Evolutionary conservation across 169 alveolate species (phyloP).

Genomic region (Plasmodium ovale): DNA sequence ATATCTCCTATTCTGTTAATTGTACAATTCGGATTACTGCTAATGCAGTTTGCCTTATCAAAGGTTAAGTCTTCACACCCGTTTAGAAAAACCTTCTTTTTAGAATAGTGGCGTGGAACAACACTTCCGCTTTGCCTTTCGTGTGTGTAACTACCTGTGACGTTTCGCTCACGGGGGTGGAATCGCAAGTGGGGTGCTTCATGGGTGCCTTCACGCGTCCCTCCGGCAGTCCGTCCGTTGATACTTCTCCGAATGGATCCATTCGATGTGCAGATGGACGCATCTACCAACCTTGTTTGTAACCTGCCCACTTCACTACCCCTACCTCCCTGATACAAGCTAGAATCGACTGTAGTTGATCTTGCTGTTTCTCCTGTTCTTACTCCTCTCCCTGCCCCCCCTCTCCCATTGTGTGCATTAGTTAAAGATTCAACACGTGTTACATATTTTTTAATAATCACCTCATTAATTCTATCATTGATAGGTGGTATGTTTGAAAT

Average conservation of each 20-base stretch:
- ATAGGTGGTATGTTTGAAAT: too few relatives aligned
- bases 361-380: too few relatives aligned
- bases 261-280: neutral
- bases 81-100: neutral
- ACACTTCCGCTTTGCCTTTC: neutral
- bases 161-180: neutral
- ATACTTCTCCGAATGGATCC: neutral
- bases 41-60: neutral
- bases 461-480: too few relatives aligned
- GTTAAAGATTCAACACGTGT: too few relatives aligned
- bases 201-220: too few relatives aligned
- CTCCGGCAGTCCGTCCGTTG: neutral
- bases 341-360: constrained; percentile 1
- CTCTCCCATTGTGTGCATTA: too few relatives aligned
- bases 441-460: too few relatives aligned
- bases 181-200: neutral
- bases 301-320: neutral
- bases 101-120: neutral
- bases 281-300: neutral
- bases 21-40: neutral
- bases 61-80: neutral
- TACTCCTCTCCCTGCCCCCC: too few relatives aligned
- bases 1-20: neutral
- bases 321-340: neutral
- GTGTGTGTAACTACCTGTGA: neutral